Base-by-base conservation (phyloP, 2,329 filamentous ascomycete species). In the Aspergillus sp. region DNA sequence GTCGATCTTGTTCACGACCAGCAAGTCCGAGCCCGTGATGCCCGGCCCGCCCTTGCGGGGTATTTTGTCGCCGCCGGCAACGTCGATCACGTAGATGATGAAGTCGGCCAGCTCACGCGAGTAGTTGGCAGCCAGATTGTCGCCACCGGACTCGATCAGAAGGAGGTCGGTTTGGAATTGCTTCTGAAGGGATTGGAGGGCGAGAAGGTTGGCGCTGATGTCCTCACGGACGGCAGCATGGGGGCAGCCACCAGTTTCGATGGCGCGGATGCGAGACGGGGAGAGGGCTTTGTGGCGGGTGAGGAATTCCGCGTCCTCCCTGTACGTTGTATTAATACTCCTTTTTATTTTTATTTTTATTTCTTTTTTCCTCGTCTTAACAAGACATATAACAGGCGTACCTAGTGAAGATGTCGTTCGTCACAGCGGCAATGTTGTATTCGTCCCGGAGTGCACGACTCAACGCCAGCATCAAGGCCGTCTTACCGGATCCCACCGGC, bases 41-140 rank as follows among this genome's bases (percentile, higher is more conserved):
- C 93, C 93, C 0, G 93, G 93, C 0, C 93, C 93, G 29, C 93
- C 93, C 73, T 98, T 98, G 29, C 93, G 74, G 0, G 93, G 93
- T 43, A 98, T 85, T 78, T 98, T 98, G 69, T 98, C 93, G 8
- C 93, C 93, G 26, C 93, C 93, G 47, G 83, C 86, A 12, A 98
- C 93, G 69, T 98, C 93, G 58, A 98, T 97, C 29, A 98, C 93
- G 67, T 98, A 98, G 70, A 98, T 85, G 69, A 98, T 98, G 67
- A 86, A 98, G 68, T 98, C 93, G 1, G 93, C 93, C 55, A 98
- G 75, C 71, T 98, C 93, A 48, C 93, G 79, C 46, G 81, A 87
- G 77, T 98, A 98, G 74, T 98, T 98, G 3, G 93, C 93, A 0
- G 93, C 93, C 1, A 98, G 79, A 67, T 98, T 98, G 67, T 98